phyloP scores from a whole-genome alignment of 257 asterid species.

The Solanum chmielewskii region DNA sequence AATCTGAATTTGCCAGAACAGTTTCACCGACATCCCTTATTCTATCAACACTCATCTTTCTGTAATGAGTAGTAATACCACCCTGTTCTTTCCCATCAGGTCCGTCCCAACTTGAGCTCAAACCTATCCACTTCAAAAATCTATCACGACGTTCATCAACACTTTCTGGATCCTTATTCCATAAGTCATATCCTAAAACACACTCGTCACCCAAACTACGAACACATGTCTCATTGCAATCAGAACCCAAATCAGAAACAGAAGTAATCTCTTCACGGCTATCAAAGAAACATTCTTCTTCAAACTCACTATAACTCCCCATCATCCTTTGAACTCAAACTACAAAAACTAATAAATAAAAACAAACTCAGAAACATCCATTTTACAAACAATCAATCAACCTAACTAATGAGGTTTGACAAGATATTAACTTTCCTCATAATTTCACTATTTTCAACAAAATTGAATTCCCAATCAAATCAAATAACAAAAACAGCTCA shows the following conservation, averaged over 20 bases:
- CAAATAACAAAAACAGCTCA: neutral
- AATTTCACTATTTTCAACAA: neutral
- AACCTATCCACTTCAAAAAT: conserved; percentile 63
- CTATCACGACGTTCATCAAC: conserved; percentile 53
- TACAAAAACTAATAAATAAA: conserved; percentile 14
- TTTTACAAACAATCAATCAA: neutral
- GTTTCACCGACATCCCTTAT: conserved; percentile 25
- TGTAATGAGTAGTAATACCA: conserved; percentile 8
- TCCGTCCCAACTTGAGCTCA: conserved; percentile 23
- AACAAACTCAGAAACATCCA: neutral
- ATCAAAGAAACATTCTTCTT: conserved; percentile 53
- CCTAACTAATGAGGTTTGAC: neutral
- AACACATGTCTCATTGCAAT: conserved; percentile 25
- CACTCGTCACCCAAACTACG: conserved; percentile 20
- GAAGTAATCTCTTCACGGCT: conserved; percentile 39
- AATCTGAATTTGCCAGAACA: conserved; percentile 34
- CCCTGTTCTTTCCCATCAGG: conserved; percentile 13
- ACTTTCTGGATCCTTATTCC: conserved; percentile 54
- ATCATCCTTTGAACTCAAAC: conserved; percentile 21
- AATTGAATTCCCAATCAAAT: neutral
- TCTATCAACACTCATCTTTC: conserved; percentile 15
- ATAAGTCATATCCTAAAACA: conserved; percentile 55
- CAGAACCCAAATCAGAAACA: conserved; percentile 40
- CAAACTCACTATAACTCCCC: conserved; percentile 28
- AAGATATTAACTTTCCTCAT: neutral